phyloP scores from a whole-genome alignment of 805 yeast species.

The Candida succiphila region DNA sequence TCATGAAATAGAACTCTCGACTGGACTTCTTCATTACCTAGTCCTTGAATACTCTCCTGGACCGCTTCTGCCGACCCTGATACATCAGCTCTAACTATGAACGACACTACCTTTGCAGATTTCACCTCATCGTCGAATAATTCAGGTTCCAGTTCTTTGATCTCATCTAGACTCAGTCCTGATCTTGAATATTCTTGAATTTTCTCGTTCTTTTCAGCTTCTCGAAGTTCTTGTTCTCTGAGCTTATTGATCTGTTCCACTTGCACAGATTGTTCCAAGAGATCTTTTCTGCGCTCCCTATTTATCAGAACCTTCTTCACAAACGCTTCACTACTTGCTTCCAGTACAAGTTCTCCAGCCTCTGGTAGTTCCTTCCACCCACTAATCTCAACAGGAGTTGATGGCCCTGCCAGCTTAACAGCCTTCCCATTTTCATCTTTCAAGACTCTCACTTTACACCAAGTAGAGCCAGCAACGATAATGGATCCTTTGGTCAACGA shows the following conservation, averaged over 20 bases:
- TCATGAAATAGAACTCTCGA: constrained; percentile 61
- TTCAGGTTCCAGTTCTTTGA: constrained; percentile 24
- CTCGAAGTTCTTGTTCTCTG: constrained; percentile 45
- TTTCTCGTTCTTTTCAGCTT: constrained; percentile 40
- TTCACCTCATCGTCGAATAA: constrained; percentile 21
- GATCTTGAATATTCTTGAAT: constrained; percentile 47
- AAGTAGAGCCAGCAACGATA: constrained; percentile 81
- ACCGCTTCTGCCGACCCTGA: constrained; percentile 94
- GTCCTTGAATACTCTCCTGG: constrained; percentile 60
- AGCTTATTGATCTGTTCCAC: constrained; percentile 64
- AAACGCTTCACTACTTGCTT: constrained; percentile 61
- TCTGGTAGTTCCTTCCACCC: constrained; percentile 94
- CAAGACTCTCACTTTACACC: constrained; percentile 76
- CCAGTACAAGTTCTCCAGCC: constrained; percentile 78
- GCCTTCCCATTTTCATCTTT: constrained; percentile 61
- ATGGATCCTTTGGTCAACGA: constrained; percentile 57
- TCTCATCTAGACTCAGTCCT: constrained; percentile 47
- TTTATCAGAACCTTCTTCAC: constrained; percentile 71
- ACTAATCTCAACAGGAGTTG: constrained; percentile 80
- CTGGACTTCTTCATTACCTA: constrained; percentile 83
- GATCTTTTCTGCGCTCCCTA: constrained; percentile 43
- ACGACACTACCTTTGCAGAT: constrained; percentile 32
- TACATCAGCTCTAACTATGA: constrained; percentile 83
- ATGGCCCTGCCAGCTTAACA: constrained; percentile 65
- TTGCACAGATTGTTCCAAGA: constrained; percentile 48